Evolutionary conservation across 1,284 basidiomycete genomes (phyloP), one percentile per base, ranked within the genome.

Genomic region (Ceratobasidium sp.): DNA sequence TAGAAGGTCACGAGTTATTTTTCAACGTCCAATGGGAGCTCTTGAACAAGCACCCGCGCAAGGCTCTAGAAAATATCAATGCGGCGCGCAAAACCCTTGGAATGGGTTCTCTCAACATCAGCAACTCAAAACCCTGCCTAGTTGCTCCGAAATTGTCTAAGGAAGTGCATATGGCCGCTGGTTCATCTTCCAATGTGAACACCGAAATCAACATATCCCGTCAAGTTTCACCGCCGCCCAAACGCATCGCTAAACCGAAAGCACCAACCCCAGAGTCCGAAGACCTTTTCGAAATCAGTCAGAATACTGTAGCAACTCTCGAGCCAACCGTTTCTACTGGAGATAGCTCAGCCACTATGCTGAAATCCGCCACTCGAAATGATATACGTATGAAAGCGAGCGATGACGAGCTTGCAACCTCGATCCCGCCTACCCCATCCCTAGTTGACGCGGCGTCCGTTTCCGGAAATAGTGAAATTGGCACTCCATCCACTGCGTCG

Each of bases 11-110:
- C 49, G 3, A 42, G 3, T 15, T 31, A 28, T 68, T 68, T 23
- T 68, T 39, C 51, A 28, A 28, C 7, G 51, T 51, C 7, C 66
- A 68, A 4, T 31, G 37, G 31, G 66, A 53, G 20, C 66, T 68
- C 33, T n/a, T 68, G 53, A 26, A 26, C 3, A 2, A 11, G 2
- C 20, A 39, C 11, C 33, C 15, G 17, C 13, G 35, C 10, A 6
- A 4, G n/a, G 66, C 51, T 20, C 3, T 3, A 2, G 31, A 35
- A 23, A 3, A 20, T 6, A n/a, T 68, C 49, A 56, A 68, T 23
- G 31, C 11, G n/a, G 51, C 66, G n/a, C 66, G 66, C 13, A 23
- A 54, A 7, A 28, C 15, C 5, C n/a, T 28, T 54, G 51, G 51
- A 11, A 11, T 68, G 20, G 15, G 3, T 10, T 17, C n/a, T 0